Evolutionary conservation across 1,284 basidiomycete genomes (phyloP), one percentile per base, ranked within the genome.

Genomic region (Ceratobasidium sp.): DNA sequence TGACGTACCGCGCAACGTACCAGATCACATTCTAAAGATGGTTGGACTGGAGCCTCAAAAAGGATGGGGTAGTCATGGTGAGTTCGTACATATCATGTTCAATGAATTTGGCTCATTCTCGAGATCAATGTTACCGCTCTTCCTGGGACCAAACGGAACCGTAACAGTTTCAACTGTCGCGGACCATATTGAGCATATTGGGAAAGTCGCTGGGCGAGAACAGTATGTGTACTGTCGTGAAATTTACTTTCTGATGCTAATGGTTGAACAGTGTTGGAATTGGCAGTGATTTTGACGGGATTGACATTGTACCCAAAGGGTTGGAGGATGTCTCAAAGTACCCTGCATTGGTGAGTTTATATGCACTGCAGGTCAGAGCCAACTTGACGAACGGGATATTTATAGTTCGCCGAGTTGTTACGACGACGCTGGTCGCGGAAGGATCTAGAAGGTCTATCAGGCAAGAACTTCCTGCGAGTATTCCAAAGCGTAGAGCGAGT

Each of bases 181-280:
- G 0, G 88, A 97, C 80, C 95, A 97, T 76, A 84, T 97, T 50
- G 94, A 95, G 41, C 92, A 96, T 78, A 92, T 98, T 75, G 93
- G 88, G 0, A 85, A 83, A n/a, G 79, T 93, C 38, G 85, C 90
- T 23, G 92, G 95, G 32, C 90, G 87, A 79, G 83, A 87, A 77
- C 90, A 97, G 94, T 95, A 76, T 78, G 90, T 86, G 18, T 16
- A 7, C 18, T n/a, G 9, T 30, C 11, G 9, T 16, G 41, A 11
- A 35, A 32, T 43, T 43, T 9, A 35, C 38, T 59, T 50, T 64
- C 23, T 28, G 46, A 32, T 9, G 62, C 78, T 74, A 77, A 81
- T 43, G 71, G 43, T 47, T 47, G 26, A 32, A 30, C 67, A 85
- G 84, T 74, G 83, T 87, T 47, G 86, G 86, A 8, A 82, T 87